Evolutionary conservation across 768 basidiomycete species (phyloP), one percentile per base, ranked within the genome.

Genomic region (Rhizopogon rudus): DNA sequence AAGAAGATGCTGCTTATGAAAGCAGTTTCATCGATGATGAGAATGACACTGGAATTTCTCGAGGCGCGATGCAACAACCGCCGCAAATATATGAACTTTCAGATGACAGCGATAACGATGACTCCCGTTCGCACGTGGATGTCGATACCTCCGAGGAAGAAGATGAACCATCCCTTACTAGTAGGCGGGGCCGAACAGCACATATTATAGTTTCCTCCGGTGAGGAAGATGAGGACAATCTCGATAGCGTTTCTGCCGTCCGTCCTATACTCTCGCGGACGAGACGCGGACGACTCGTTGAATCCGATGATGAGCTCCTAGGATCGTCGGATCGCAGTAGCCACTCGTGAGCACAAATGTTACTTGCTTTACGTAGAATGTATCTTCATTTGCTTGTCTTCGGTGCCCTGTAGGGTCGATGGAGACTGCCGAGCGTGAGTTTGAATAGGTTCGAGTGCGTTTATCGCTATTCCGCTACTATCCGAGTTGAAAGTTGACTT

Each of bases 11-110:
- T 16, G 74, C 65, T 12, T 82, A 81, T 49, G 79, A 79, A 56
- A 73, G 75, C 58, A 81, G 81, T 63, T 84, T 84, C 60, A 82
- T 84, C 49, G 81, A 82, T 41, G 82, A 83, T 42, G 71, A 59
- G 25, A 72, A 72, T 16, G 68, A 62, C 33, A 45, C 51, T 20
- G 52, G 48, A 6, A 50, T 49, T 17, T 45, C 10, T n/a, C 39
- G 33, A 6, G 1, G 37, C 41, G 35, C 49, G 42, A 56, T 56
- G 4, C 41, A 43, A 6, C 37, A 22, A n/a, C 37, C 25, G 42
- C 55, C 58, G 13, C 69, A 65, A 35, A 65, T 69, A 51, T 61
- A 64, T 37, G 65, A 71, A 42, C 52, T 69, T 14, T 22, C 29
- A 20, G 60, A 63, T 8, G 58, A 57, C 8, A 45, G 45, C 3